These are phyloP conservation scores for Artomyces pyxidatus DNA, from an alignment of 768 basidiomycete species.

Conservation along the genomic window DNA sequence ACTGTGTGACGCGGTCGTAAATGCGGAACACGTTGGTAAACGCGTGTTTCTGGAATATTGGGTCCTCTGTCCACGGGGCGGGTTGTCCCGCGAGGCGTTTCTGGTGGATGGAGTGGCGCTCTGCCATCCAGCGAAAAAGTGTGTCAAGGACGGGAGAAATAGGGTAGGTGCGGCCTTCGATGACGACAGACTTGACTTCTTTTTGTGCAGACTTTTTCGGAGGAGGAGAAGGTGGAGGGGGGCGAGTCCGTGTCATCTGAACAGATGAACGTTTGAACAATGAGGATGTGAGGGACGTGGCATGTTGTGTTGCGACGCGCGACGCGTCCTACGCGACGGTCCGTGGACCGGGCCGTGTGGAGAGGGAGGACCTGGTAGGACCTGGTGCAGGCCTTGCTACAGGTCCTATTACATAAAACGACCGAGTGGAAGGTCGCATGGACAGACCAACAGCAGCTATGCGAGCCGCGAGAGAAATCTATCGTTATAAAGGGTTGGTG, in stretches of 20 bases:
- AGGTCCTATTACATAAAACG: no score
- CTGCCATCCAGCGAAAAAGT: conserved; percentile 24
- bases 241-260: neutral
- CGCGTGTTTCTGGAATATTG: conserved; percentile 41
- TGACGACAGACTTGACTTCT: neutral
- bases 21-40: conserved; percentile 77
- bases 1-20: conserved; percentile 64
- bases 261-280: no score
- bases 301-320: no score
- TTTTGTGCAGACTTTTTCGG: neutral
- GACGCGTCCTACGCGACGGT: no score
- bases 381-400: no score
- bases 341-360: no score
- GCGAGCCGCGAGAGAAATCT: no score
- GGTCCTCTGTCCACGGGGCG: conserved; percentile 55
- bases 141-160: conserved; percentile 22
- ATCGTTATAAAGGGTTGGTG: no score
- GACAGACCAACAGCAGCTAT: no score
- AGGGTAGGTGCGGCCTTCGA: conserved; percentile 19
- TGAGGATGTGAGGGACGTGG: no score
- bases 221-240: neutral
- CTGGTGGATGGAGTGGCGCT: conserved; percentile 24
- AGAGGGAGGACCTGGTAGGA: no score
- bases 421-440: no score
- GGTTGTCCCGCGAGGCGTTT: conserved; percentile 21